Conservation (phyloP, 2,329 filamentous ascomycete species). For the Endothia cerciana region DNA sequence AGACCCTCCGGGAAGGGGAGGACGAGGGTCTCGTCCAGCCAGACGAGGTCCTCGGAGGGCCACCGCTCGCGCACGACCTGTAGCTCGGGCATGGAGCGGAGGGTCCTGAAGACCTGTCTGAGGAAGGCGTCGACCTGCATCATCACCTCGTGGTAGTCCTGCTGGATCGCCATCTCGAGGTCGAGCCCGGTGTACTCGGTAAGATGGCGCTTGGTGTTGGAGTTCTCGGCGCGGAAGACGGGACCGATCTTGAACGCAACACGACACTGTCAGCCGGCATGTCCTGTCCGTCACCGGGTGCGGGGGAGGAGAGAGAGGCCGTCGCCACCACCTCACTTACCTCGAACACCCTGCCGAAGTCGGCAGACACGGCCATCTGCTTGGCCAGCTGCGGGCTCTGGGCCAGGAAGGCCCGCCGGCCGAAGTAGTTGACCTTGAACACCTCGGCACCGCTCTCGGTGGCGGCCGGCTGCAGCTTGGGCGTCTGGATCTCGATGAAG, state of each 20-base stretch:
- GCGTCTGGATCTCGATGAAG: constrained; percentile 93
- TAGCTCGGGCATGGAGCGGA: constrained; percentile 67
- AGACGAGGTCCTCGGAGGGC: constrained; percentile 84
- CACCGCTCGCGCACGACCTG: constrained; percentile 81
- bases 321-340: constrained; percentile 38
- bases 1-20: constrained; percentile 81
- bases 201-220: constrained; percentile 91
- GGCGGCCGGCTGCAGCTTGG: constrained; percentile 86
- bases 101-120: constrained; percentile 69
- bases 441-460: constrained; percentile 92
- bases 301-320: neutral
- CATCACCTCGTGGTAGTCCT: constrained; percentile 88
- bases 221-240: constrained; percentile 93
- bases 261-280: constrained; percentile 5
- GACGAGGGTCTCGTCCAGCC: constrained; percentile 82
- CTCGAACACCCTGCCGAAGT: constrained; percentile 89
- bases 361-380: constrained; percentile 88
- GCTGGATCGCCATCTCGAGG: constrained; percentile 88
- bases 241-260: constrained; percentile 61
- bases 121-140: constrained; percentile 77
- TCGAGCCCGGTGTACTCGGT: constrained; percentile 94
- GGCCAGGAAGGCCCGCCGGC: constrained; percentile 81
- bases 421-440: constrained; percentile 92
- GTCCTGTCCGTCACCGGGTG: neutral
- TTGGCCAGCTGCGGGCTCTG: constrained; percentile 92